These are phyloP conservation scores for Cladosporium sp. DNA, from an alignment of 2,329 filamentous ascomycete genomes.

Conservation along the genomic window DNA sequence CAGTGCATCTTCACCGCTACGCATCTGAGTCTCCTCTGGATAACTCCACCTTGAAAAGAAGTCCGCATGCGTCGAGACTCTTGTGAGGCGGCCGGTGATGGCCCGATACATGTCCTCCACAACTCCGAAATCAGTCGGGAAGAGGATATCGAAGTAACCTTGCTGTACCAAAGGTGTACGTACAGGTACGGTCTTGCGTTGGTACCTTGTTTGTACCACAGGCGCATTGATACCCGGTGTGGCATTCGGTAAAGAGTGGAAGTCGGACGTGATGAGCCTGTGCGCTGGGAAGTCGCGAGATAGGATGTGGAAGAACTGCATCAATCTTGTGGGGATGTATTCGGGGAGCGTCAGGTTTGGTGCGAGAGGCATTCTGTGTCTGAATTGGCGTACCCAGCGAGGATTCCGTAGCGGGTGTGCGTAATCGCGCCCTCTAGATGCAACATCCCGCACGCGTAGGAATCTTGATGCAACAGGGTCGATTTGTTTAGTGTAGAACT, in stretches of 20 bases:
- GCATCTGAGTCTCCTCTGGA: conserved; percentile 83
- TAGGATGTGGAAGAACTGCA: conserved; percentile 95
- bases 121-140: conserved; percentile 91
- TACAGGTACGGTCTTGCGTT: conserved; percentile 84
- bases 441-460: conserved; percentile 79
- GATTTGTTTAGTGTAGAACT: conserved; percentile 81
- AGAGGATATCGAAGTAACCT: conserved; percentile 98
- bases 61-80: conserved; percentile 82
- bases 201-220: conserved; percentile 92
- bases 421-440: conserved; percentile 59
- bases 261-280: conserved; percentile 85
- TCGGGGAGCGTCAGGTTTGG: conserved; percentile 80
- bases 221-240: conserved; percentile 85
- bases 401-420: conserved; percentile 62
- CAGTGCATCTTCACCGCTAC: conserved; percentile 89
- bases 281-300: conserved; percentile 87
- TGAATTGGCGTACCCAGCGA: conserved; percentile 62
- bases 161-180: conserved; percentile 92
- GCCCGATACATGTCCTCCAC: conserved; percentile 91
- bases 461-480: conserved; percentile 84
- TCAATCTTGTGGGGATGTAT: conserved; percentile 89
- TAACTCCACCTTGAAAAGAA: conserved; percentile 90
- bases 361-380: conserved; percentile 67
- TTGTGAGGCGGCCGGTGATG: conserved; percentile 87
- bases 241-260: conserved; percentile 80